Base-by-base conservation (phyloP, 306 rosid genomes). In the Trifolium repens region DNA sequence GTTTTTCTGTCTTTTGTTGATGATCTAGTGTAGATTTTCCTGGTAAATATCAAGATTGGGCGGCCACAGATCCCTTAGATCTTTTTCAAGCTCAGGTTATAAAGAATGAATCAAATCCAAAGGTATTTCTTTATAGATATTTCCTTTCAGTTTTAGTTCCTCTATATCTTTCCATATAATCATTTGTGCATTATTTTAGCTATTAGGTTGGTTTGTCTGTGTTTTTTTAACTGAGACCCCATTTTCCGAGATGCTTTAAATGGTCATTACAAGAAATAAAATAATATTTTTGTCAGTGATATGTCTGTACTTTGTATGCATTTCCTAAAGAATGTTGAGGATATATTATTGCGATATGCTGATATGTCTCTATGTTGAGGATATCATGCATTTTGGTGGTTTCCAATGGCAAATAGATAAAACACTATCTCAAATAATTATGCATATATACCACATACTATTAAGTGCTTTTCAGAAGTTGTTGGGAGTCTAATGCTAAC, bases 1-100 rank as follows among this genome's bases (percentile, higher is more conserved):
- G 24, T 70, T 32, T 76, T 77, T 80, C 72, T 67, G 16, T 75
- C 68, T 74, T 81, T 82, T 85, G 74, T 69, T 66, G 82, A 72
- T 73, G 68, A 85, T 94, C 79, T 91, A 94, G 97, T 88, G 88
- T 94, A 87, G 98, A 94, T 90, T 94, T 91, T 82, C 97, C 96
- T 15, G 75, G 76, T 73, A 76, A 58, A 82, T 87, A 90, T 85
- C 97, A 88, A 88, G 89, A 94, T 85, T 94, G 98, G 98, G 4
- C 81, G 27, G 73, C 80, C 39, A 94, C 97, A 35, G 85, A 94
- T 75, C 98, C 98, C 30, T 71, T 87, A 62, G 97, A 94, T 85
- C 97, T 94, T 73, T 94, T 90, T 84, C 79, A 91, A 77, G 97
- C 98, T 60, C 92, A 88, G 67, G 79, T 88, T 71, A 27, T 76